Evolutionary conservation across 2,329 filamentous ascomycete species (phyloP), one percentile per base, ranked within the genome.

Genomic region (Trichoderma endophyticum): DNA sequence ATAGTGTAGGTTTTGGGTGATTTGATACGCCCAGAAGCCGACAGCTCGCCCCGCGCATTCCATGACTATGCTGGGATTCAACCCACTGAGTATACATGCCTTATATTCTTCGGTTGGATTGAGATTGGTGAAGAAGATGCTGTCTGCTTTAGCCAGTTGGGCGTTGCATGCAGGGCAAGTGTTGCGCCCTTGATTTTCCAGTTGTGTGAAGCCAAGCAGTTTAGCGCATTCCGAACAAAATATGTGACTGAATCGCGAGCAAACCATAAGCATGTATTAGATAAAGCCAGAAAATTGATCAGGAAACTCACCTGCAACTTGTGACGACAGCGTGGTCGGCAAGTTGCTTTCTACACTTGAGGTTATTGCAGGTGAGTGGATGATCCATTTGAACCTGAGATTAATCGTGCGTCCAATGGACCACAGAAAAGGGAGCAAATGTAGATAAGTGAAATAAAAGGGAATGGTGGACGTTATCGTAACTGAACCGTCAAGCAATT

Each of bases 31-130:
- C 91, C 94, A 97, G 79, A 97, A 97, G 36, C 88, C 89, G 74
- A 97, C 81, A 1, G 91, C 94, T 75, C 93, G 87, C 6, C 91
- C 90, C 26, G 93, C 92, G 80, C 94, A 97, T 76, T 97, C 95
- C 87, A 97, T 94, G 74, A 98, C 92, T 34, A 91, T 86, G 39
- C 87, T 91, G 1, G 95, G 95, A 73, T 90, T 93, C 1, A 98
- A 83, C 0, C 95, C 95, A 77, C 93, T 94, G 12, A 98, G 84
- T 0, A 97, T 88, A 73, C 91, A 95, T 0, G 93, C 94, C 81
- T 97, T 97, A 84, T 96, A 97, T 75, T 97, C 94, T 77, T 98
- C 95, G 0, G 90, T 91, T 0, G 94, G 94, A 73, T 91, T 92
- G 54, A 98, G 85, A 34, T 90, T 87, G 1, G 91, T 88, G 24